Evolutionary conservation across 1,284 basidiomycete species (phyloP), one percentile per base, ranked within the genome.

Genomic region (Lignosus rhinocerotis): DNA sequence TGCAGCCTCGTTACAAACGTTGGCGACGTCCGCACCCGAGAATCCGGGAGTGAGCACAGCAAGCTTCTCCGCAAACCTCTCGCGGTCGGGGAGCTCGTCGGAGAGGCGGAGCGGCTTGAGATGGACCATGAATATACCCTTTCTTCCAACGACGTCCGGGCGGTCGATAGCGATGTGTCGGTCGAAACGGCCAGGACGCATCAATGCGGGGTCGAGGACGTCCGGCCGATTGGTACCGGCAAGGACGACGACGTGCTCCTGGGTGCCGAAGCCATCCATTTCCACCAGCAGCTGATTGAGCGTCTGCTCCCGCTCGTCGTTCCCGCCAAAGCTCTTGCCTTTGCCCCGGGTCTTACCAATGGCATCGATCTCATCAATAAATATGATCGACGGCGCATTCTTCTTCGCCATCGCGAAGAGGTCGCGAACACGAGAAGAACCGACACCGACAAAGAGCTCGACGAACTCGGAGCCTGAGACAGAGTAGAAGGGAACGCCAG

Each of bases 381-480:
- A 98, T 73, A 99, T 96, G 80, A 99, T 99, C 73, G 93, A 96
- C 0, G 96, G 96, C 0, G 97, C 94, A 72, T 97, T 87, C 81
- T 98, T 98, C 85, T 94, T 96, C 55, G 96, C 96, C 2, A 90
- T 95, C 32, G 94, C 92, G 73, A 99, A 99, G 55, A 99, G 86
- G 76, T 99, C 96, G 54, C 96, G 88, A 12, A 99, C 97, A 66
- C 97, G 89, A 11, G 94, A 97, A 2, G 96, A 95, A 67, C 96
- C 96, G 56, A 99, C 97, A 79, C 96, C 96, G 64, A 99, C 97
- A 72, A 99, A 99, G 95, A 99, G 98, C 78, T 99, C 97, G 62
- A 99, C 95, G 70, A 99, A 99, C 73, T 99, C 97, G 55, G 96
- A 98, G 55, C 97, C 96, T 45, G 96, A 98, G 41, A 99, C 96